phyloP scores from a whole-genome alignment of 257 asterid genomes.

The Ilex asprella region DNA sequence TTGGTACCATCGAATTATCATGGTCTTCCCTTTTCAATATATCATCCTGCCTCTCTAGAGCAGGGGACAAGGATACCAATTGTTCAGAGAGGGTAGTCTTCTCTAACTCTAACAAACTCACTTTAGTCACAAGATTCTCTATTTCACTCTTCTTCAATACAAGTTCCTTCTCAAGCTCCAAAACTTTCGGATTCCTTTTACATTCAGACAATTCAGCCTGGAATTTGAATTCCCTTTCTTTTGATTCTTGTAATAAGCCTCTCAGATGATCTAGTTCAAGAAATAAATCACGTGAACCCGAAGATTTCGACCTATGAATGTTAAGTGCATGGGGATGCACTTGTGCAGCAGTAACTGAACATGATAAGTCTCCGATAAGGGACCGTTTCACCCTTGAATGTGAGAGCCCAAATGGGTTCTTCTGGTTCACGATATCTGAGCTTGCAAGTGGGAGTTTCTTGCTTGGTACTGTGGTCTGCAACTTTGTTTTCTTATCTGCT shows the following conservation, averaged over 20 bases:
- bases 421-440: slow-evolving; percentile 34
- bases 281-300: slow-evolving; percentile 59
- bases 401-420: slow-evolving; percentile 23
- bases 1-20: slow-evolving; percentile 16
- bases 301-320: slow-evolving; percentile 33
- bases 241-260: slow-evolving; percentile 72
- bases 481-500: slow-evolving; percentile 66
- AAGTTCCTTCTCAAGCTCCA: slow-evolving; percentile 56
- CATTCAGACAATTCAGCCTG: slow-evolving; percentile 59
- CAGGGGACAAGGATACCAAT: slow-evolving; percentile 33
- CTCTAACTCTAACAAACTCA: slow-evolving; percentile 52
- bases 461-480: slow-evolving; percentile 42
- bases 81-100: slow-evolving; percentile 47
- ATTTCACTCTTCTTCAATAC: slow-evolving; percentile 49
- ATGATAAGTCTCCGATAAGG: slow-evolving; percentile 69
- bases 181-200: slow-evolving; percentile 36
- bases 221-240: slow-evolving; percentile 64
- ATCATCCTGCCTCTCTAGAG: slow-evolving; percentile 35
- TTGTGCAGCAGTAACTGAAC: slow-evolving; percentile 53
- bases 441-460: slow-evolving; percentile 41
- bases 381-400: slow-evolving; percentile 74
- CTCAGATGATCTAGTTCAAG: slow-evolving; percentile 80
- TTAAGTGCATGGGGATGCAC: slow-evolving; percentile 62
- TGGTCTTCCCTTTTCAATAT: slow-evolving; percentile 19
- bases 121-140: slow-evolving; percentile 46